Evolutionary conservation across 169 alveolate genomes (phyloP), one percentile per base, ranked within the genome.

Genomic region (Cystoisospora suis): DNA sequence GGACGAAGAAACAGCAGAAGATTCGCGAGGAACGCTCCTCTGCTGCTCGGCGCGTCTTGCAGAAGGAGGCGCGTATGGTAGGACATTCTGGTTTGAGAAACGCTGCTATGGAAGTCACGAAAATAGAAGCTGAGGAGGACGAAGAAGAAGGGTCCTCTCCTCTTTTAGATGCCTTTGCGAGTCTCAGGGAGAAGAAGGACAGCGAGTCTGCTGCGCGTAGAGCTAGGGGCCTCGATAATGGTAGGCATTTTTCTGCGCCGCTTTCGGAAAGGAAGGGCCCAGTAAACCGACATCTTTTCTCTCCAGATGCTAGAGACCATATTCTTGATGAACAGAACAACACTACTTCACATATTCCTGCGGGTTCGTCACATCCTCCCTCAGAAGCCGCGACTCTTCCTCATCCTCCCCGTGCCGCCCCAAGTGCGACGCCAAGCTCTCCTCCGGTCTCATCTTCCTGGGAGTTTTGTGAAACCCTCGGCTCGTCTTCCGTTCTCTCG

Each of bases 401-500:
- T n/a, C n/a, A n/a, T n/a, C 45, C 44, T 36, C 15, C 72, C 3
- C 15, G 72, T 34, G 44, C 77, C 77, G 36, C 75, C 29, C 23
- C 75, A 9, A 9, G 4, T 59, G 4, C 75, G 36, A 3, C 75
- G 23, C 42, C 32, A 9, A 20, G 75, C 29, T 15, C 32, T 59
- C 23, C 75, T 5, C 29, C 75, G 75, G 6, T 15, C 75, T 20
- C 75, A 59, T 5, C 23, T 15, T 65, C 77, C 34, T 20, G 27
- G 77, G 77, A 36, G 77, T 15, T 44, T 15, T 17, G 6, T 12
- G 45, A 12, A 29, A 4, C 75, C 4, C 75, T 36, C 7, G 61
- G 75, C n/a, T 32, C 91, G 3, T 29, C 80, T 32, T 23, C 90
- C 56, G 58, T 85, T 42, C 38, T 58, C 17, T 75, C 56, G 36